Conservation (phyloP, 345 rosid genomes). For the Rhizophora mangle region DNA sequence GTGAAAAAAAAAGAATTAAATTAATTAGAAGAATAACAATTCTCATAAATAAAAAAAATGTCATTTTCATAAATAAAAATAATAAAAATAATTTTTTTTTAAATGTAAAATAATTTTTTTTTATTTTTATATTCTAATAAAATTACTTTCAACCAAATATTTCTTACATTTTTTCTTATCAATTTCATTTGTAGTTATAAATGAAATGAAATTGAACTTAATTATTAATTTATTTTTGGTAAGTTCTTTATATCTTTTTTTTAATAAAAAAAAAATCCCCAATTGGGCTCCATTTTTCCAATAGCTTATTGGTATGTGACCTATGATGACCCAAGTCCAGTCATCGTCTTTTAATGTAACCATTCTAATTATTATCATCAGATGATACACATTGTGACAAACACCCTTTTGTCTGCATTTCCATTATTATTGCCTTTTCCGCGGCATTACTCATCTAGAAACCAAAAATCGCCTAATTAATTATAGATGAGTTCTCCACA, state of each 20-base stretch:
- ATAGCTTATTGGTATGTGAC: background rate
- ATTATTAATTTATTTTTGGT: too few species aligned
- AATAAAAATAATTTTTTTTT: too few species aligned
- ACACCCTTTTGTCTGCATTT: slow-evolving; percentile 41
- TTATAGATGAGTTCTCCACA: background rate
- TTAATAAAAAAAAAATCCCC: too few species aligned
- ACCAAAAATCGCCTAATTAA: slow-evolving; percentile 3
- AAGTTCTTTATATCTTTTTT: too few species aligned
- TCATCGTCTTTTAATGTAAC: slow-evolving; percentile 23
- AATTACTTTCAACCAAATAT: too few species aligned
- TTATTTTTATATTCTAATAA: too few species aligned
- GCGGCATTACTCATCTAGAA: slow-evolving; percentile 14
- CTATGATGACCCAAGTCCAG: slow-evolving; percentile 27
- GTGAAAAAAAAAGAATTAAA: too few species aligned
- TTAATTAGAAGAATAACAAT: too few species aligned
- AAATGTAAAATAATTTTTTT: too few species aligned
- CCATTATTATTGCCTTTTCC: slow-evolving; percentile 33
- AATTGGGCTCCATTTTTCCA: slow-evolving; percentile 12
- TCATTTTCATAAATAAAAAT: too few species aligned
- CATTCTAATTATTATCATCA: slow-evolving; percentile 29
- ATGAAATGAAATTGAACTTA: slow-evolving; percentile 10
- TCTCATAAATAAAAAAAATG: too few species aligned
- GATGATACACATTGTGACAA: slow-evolving; percentile 34
- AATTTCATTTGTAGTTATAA: background rate
- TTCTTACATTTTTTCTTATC: background rate